Conservation (phyloP, 1,139 yeast genomes). For the Taphrina flavorubra region DNA sequence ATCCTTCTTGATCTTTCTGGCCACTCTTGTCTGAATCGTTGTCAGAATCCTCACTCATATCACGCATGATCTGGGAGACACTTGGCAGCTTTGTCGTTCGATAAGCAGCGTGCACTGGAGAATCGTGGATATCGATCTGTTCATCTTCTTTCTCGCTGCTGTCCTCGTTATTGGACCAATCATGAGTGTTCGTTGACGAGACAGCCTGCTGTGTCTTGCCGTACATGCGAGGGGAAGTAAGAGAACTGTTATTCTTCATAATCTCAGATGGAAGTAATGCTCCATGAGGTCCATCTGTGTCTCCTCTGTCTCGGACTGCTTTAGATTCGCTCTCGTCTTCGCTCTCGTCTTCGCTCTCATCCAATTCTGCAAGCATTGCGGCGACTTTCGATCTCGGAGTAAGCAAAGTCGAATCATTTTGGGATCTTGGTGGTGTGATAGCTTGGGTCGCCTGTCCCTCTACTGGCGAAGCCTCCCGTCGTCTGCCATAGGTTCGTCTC, state of each 20-base stretch:
- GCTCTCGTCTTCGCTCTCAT: constrained; percentile 13
- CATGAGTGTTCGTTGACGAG: neutral
- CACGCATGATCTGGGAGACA: constrained; percentile 32
- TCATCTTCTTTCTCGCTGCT: neutral
- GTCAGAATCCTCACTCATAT: constrained; percentile 21
- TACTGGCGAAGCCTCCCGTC: neutral
- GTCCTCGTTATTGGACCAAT: neutral
- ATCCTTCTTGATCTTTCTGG: neutral
- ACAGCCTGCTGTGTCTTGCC: neutral
- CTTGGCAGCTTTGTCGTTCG: constrained; percentile 1
- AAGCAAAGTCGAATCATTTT: neutral
- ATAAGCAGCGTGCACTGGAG: neutral
- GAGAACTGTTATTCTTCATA: neutral
- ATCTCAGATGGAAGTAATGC: neutral
- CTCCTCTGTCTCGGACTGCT: neutral
- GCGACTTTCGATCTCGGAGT: constrained; percentile 21
- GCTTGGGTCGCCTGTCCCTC: constrained; percentile 4
- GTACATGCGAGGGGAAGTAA: neutral
- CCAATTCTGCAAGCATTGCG: constrained; percentile 21
- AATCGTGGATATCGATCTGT: neutral
- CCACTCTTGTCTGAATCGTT: neutral
- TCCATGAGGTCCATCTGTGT: neutral
- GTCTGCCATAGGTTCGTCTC: constrained; percentile 19
- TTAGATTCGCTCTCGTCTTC: neutral
- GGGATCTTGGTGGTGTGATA: constrained; percentile 27